Percentiles rank a stretch among this genome's conserved stretches.
phyloP scores from a whole-genome alignment of 1,139 yeast species.

The Kodamaea fungicola region DNA sequence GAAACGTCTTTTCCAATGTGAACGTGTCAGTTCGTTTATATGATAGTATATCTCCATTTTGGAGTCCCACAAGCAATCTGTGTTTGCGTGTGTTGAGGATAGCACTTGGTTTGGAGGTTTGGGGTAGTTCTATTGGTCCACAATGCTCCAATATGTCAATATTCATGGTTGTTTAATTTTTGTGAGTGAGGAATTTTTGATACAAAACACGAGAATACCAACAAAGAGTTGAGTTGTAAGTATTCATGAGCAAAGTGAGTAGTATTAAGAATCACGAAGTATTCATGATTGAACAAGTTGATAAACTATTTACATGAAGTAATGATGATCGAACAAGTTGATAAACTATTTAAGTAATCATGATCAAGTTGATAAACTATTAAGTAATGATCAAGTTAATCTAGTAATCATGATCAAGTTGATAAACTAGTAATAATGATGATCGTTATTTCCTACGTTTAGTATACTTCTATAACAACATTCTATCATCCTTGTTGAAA shows the following conservation, averaged over 20 bases:
- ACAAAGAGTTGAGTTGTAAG: too few species aligned
- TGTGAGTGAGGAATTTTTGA: background rate
- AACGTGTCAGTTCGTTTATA: conserved; percentile 8
- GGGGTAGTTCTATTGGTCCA: conserved; percentile 24
- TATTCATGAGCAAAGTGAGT: too few species aligned
- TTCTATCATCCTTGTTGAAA: too few species aligned
- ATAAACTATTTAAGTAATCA: too few species aligned
- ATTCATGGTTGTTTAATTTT: conserved; percentile 17
- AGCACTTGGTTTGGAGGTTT: conserved; percentile 15
- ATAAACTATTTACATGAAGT: too few species aligned
- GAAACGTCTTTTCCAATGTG: conserved; percentile 19
- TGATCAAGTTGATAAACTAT: too few species aligned
- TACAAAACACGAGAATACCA: too few species aligned
- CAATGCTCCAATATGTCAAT: conserved; percentile 33
- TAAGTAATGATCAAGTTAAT: too few species aligned
- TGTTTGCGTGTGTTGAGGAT: conserved; percentile 20
- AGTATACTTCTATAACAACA: background rate
- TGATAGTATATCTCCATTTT: conserved; percentile 35
- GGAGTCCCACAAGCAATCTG: conserved; percentile 31
- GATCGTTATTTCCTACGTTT: background rate
- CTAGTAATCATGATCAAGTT: background rate
- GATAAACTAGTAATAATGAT: background rate
- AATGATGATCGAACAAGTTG: too few species aligned
- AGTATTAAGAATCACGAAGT: too few species aligned
- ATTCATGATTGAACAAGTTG: too few species aligned